These are phyloP conservation scores for Annulohypoxylon bovei DNA, from an alignment of 495 filamentous ascomycete species.

Conservation along the genomic window DNA sequence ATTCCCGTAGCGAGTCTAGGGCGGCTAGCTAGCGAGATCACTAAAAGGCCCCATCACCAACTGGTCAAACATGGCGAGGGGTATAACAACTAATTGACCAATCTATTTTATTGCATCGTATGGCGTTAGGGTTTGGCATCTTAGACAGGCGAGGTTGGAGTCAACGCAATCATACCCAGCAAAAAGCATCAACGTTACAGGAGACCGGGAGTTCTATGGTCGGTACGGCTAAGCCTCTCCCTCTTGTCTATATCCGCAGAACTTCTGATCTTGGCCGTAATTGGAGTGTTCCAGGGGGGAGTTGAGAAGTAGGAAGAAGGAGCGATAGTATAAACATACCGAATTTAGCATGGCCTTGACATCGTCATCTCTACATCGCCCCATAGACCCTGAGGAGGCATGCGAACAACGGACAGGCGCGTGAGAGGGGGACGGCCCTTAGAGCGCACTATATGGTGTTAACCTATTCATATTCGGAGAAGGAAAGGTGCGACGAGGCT, in stretches of 20 bases:
- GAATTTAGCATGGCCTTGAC: conserved; percentile 9
- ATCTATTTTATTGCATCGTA: conserved; percentile 45
- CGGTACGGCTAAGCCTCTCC: conserved; percentile 35
- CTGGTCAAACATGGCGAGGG: background rate
- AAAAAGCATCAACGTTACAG: conserved; percentile 49
- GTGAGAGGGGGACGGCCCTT: background rate
- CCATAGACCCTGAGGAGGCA: background rate
- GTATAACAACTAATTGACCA: conserved; percentile 4
- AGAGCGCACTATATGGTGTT: background rate
- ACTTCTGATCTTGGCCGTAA: conserved; percentile 13
- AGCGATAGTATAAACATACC: conserved; percentile 9
- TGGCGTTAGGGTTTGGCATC: conserved; percentile 46
- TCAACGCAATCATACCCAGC: conserved; percentile 47
- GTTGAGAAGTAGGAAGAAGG: background rate
- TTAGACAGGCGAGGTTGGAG: conserved; percentile 46
- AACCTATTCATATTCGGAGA: background rate
- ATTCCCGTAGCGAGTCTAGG: conserved; percentile 35
- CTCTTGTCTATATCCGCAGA: conserved; percentile 35
- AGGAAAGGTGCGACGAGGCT: background rate
- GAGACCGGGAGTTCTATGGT: conserved; percentile 45
- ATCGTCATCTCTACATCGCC: background rate
- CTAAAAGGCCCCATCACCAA: background rate
- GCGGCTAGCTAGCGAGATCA: conserved; percentile 18
- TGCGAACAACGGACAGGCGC: background rate
- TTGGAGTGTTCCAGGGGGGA: conserved; percentile 15